Conservation (phyloP, 2,329 filamentous ascomycete genomes). For the Nigrograna mackinnonii region DNA sequence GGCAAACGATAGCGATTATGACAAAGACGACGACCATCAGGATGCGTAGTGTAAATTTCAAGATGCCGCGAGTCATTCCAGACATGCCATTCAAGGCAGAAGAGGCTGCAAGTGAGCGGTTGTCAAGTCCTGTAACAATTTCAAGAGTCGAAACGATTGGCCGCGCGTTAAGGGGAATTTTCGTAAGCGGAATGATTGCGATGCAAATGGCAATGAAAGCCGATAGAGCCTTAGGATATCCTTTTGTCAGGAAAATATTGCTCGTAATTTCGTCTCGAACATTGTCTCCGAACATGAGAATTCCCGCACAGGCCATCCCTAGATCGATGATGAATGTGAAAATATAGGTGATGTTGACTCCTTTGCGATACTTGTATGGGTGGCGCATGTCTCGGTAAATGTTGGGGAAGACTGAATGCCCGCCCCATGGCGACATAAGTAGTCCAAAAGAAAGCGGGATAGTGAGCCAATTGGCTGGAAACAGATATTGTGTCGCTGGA, state of each 20-base stretch:
- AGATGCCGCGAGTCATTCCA: constrained; percentile 59
- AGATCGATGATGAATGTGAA: constrained; percentile 86
- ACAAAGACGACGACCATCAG: constrained; percentile 73
- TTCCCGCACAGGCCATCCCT: constrained; percentile 78
- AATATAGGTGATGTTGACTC: constrained; percentile 77
- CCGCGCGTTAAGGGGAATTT: constrained; percentile 87
- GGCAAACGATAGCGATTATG: constrained; percentile 71
- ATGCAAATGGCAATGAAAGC: constrained; percentile 83
- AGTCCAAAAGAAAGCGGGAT: constrained; percentile 87
- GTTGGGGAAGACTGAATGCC: constrained; percentile 80
- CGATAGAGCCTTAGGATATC: constrained; percentile 75
- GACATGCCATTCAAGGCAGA: constrained; percentile 57
- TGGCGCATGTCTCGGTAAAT: constrained; percentile 79
- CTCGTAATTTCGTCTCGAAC: constrained; percentile 88
- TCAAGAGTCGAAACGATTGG: constrained; percentile 87
- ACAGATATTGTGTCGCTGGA: constrained; percentile 77
- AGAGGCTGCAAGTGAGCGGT: constrained; percentile 55
- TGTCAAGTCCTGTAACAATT: constrained; percentile 74
- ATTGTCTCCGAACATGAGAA: constrained; percentile 93
- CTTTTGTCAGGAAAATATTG: constrained; percentile 76
- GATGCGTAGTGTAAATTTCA: constrained; percentile 67
- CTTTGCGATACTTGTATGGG: constrained; percentile 77
- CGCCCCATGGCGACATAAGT: constrained; percentile 81
- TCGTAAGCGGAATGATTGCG: constrained; percentile 91
- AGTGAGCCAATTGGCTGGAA: constrained; percentile 84